phyloP scores from a whole-genome alignment of 192 early-diverging fungal species.

The Coemansia guatemalensis region DNA sequence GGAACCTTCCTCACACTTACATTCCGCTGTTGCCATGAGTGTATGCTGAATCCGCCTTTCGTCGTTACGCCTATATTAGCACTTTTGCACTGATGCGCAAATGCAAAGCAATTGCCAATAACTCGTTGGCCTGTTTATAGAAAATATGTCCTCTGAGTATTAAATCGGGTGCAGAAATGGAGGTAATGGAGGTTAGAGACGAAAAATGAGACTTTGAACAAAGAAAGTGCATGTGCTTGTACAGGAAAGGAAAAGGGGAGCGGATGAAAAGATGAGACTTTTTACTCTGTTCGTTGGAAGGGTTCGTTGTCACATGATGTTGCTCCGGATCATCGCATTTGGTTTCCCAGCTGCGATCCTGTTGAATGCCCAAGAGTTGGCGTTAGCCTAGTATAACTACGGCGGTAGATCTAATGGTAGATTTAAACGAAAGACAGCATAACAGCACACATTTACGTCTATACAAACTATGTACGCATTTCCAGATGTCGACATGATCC shows the following conservation, averaged over 20 bases:
- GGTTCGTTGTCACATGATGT: background rate
- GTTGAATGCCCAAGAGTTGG: too few species aligned
- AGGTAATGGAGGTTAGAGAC: background rate
- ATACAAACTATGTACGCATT: too few species aligned
- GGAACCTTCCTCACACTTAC: slow-evolving; percentile 3
- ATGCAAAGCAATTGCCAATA: background rate
- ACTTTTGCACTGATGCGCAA: background rate
- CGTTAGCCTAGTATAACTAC: too few species aligned
- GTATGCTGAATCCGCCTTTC: background rate
- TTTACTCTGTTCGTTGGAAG: background rate
- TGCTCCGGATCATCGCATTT: background rate
- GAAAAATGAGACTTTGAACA: slow-evolving; percentile 8
- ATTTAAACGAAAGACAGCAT: too few species aligned
- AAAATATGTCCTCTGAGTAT: background rate
- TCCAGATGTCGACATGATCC: too few species aligned
- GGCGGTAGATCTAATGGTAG: too few species aligned
- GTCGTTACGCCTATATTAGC: background rate
- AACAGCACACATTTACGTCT: too few species aligned
- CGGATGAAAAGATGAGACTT: background rate
- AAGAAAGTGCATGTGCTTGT: background rate
- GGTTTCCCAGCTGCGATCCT: too few species aligned
- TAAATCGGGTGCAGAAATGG: background rate
- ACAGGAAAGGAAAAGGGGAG: background rate
- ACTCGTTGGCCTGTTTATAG: background rate
- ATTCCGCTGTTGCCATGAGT: slow-evolving; percentile 36